These are phyloP conservation scores for Flammula alnicola DNA, from an alignment of 1,284 basidiomycete species.

Conservation along the genomic window DNA sequence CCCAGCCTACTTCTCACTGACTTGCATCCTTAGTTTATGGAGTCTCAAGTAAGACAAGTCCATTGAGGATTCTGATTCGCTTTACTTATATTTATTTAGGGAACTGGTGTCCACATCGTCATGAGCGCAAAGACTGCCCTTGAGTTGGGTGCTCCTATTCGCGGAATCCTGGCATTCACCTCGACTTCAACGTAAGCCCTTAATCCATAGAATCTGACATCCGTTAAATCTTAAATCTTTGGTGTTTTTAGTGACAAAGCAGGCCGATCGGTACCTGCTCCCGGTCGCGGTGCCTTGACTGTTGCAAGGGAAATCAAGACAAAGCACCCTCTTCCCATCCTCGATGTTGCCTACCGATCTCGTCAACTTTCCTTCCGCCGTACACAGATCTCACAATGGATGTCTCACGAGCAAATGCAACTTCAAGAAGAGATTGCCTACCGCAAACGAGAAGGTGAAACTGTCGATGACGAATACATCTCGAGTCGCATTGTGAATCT, in stretches of 20 bases:
- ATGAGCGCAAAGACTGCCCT: slow-evolving; percentile 97
- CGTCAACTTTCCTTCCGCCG: slow-evolving; percentile 94
- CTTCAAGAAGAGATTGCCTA: slow-evolving; percentile 79
- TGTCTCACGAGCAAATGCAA: slow-evolving; percentile 84
- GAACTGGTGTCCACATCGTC: slow-evolving; percentile 94
- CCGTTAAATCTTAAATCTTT: slow-evolving; percentile 17
- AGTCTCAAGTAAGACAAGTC: slow-evolving; percentile 64
- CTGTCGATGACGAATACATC: slow-evolving; percentile 72
- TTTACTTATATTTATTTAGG: slow-evolving; percentile 34
- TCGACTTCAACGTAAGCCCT: slow-evolving; percentile 88
- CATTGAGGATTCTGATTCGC: background rate
- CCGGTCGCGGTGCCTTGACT: slow-evolving; percentile 87
- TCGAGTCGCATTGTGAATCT: slow-evolving; percentile 78
- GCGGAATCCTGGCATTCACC: slow-evolving; percentile 93
- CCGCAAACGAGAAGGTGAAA: slow-evolving; percentile 58
- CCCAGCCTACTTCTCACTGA: slow-evolving; percentile 9
- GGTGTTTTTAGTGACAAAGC: slow-evolving; percentile 78
- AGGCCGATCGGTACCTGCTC: slow-evolving; percentile 92
- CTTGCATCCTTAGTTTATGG: slow-evolving; percentile 90
- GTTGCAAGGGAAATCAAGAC: slow-evolving; percentile 84
- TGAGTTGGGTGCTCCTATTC: slow-evolving; percentile 92
- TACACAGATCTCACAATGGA: slow-evolving; percentile 92
- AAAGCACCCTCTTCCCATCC: slow-evolving; percentile 75
- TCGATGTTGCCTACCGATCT: slow-evolving; percentile 85
- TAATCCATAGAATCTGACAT: slow-evolving; percentile 4